A percentile compares a stretch with the other conserved stretches of the same genome.
Conservation (phyloP, 2,329 filamentous ascomycete genomes). For the Colletotrichum salicis region DNA sequence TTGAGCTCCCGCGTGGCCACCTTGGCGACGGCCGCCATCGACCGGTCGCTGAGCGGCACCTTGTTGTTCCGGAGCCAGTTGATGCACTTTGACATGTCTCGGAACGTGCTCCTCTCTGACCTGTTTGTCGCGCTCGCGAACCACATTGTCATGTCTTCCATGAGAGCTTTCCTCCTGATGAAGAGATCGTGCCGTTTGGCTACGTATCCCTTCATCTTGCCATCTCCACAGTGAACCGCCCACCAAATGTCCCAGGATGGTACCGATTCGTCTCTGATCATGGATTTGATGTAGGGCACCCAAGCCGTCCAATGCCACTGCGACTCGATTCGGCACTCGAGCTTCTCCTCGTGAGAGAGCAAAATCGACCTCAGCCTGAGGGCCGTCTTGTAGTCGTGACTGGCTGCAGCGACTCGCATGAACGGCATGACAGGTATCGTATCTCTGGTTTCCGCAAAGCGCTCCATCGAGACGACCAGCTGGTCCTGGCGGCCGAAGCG, state of each 20-base stretch:
- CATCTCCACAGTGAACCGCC: slow-evolving; percentile 39
- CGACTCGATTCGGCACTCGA: slow-evolving; percentile 17
- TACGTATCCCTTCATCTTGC: not conserved
- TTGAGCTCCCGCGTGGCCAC: slow-evolving; percentile 48
- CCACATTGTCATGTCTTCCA: slow-evolving; percentile 45
- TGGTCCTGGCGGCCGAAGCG: slow-evolving; percentile 30
- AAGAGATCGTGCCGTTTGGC: not conserved
- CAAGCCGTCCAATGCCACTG: slow-evolving; percentile 48
- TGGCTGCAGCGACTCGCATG: slow-evolving; percentile 30
- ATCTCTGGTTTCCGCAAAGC: not conserved
- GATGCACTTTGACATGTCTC: slow-evolving; percentile 20
- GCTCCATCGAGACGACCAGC: slow-evolving; percentile 34
- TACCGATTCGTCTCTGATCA: slow-evolving; percentile 46
- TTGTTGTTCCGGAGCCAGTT: slow-evolving; percentile 29
- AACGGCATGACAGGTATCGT: slow-evolving; percentile 10
- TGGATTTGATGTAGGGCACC: slow-evolving; percentile 44
- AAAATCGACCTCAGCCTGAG: slow-evolving; percentile 39
- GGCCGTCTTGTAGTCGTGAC: slow-evolving; percentile 41
- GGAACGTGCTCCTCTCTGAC: slow-evolving; percentile 5
- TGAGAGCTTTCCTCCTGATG: slow-evolving; percentile 41
- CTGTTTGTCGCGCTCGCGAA: slow-evolving; percentile 44
- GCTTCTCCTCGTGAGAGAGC: slow-evolving; percentile 3
- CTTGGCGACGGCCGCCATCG: slow-evolving; percentile 42
- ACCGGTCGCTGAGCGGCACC: slow-evolving; percentile 38
- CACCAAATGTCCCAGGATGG: slow-evolving; percentile 41